Base-by-base conservation (phyloP, 441 rosid genomes). In the Isatis lusitanica region DNA sequence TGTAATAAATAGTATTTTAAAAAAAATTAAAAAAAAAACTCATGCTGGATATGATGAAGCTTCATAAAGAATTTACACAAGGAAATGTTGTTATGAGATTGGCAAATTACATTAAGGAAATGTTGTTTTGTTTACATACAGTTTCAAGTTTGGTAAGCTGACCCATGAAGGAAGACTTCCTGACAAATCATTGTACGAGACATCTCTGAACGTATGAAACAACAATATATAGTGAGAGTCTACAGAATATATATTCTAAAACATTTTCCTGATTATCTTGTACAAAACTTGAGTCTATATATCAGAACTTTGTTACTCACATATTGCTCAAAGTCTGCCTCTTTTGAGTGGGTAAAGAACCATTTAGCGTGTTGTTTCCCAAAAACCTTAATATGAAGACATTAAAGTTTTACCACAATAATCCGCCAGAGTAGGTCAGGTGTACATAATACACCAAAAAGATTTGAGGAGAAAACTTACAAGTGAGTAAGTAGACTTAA, bases 151-250 rank as follows among this genome's bases (percentile, higher is more conserved):
- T 55, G 12, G 58, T 40, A 56, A 57, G 57, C 16, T 76, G 63
- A 81, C 66, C 93, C 91, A 88, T 13, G 89, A 73, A 70, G 96
- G 96, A 67, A 87, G 59, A 71, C 8, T 83, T 33, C 93, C 96
- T 1, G 30, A 51, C 70, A 90, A 78, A 76, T 83, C 78, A 67
- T 88, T 88, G 81, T 85, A 87, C 2, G 95, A 86, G 62, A 90
- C 73, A 82, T 87, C 95, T 82, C 95, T 85, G 85, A 24, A 59
- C 66, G 71, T 18, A 60, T 17, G 68, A 16, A 48, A 30, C 7
- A 40, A 31, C 26, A 47, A 47, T n/a, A n/a, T n/a, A n/a, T 15
- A 33, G 6, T 59, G 51, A 74, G 42, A 35, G 26, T 36, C 6
- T 13, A 24, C 47, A 10, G 24, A 48, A 24, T 15, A 30, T 42